Evolutionary conservation across 2,329 filamentous ascomycete species (phyloP).

Genomic region (Trematosphaeria pertusa): DNA sequence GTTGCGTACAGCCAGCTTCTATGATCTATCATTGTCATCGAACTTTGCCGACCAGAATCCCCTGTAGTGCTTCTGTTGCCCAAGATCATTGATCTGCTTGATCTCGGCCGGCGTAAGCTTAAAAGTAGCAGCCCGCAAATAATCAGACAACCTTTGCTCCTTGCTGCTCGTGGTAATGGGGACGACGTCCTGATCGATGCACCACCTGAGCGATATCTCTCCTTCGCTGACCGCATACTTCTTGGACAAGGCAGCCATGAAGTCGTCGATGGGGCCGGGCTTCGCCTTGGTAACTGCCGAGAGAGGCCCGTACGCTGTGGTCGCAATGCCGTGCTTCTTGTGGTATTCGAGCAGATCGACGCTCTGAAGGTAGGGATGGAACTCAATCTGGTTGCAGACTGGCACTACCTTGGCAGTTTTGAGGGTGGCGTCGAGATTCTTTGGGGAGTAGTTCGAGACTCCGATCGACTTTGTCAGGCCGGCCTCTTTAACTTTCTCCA

Average conservation of each 20-base stretch:
- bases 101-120: constrained; percentile 66
- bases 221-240: constrained; percentile 67
- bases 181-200: constrained; percentile 66
- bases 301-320: constrained; percentile 55
- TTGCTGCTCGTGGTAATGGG: constrained; percentile 67
- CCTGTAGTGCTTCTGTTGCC: constrained; percentile 67
- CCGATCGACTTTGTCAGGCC: constrained; percentile 68
- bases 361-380: constrained; percentile 72
- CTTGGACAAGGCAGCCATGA: constrained; percentile 60
- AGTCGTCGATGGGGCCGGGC: constrained; percentile 62
- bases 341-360: constrained; percentile 62
- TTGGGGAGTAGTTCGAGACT: constrained; percentile 65
- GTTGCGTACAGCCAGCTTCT: too few species aligned
- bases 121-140: constrained; percentile 63
- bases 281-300: constrained; percentile 61
- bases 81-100: constrained; percentile 55
- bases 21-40: constrained; percentile 59
- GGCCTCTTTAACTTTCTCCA: constrained; percentile 64
- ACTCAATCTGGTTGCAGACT: constrained; percentile 73
- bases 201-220: constrained; percentile 66
- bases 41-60: constrained; percentile 66
- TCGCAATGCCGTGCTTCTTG: constrained; percentile 57
- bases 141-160: constrained; percentile 65
- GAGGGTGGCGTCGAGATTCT: constrained; percentile 62
- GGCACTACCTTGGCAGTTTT: constrained; percentile 63